Percentiles rank a stretch among this genome's conserved stretches.
Conservation (phyloP, 2,329 filamentous ascomycete genomes). For the Ceratocystis papillata region DNA sequence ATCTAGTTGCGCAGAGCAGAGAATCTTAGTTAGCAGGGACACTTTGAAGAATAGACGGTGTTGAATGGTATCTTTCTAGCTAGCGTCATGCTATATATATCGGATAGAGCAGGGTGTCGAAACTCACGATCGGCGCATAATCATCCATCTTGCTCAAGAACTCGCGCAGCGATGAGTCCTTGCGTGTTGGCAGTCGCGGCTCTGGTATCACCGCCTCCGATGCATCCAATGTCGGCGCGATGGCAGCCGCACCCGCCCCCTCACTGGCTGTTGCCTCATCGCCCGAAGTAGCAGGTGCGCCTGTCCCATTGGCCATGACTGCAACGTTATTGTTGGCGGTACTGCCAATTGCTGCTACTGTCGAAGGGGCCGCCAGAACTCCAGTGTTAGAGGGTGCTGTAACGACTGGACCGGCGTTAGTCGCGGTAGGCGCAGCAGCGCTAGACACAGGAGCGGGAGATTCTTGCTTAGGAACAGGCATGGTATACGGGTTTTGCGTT, state of each 20-base stretch:
- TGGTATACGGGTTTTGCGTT: neutral
- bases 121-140: constrained; percentile 82
- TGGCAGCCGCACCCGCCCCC: constrained; percentile 34
- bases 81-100: neutral
- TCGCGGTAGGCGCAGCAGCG: neutral
- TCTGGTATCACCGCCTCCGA: constrained; percentile 41
- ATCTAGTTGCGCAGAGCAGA: constrained; percentile 47
- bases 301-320: constrained; percentile 65
- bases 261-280: constrained; percentile 65
- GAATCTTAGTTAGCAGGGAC: neutral
- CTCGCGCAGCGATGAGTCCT: constrained; percentile 84
- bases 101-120: neutral
- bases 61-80: no score
- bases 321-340: constrained; percentile 66
- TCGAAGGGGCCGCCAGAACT: neutral
- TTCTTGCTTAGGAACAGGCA: neutral
- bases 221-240: constrained; percentile 35
- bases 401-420: neutral
- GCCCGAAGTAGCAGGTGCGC: constrained; percentile 45
- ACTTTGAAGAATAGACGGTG: neutral
- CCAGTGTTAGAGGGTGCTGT: neutral
- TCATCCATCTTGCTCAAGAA: constrained; percentile 96
- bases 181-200: constrained; percentile 62
- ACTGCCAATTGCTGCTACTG: neutral
- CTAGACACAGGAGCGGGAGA: neutral